Evolutionary conservation across 2,329 filamentous ascomycete genomes (phyloP).

Genomic region (Teratosphaeria epicoccoides): DNA sequence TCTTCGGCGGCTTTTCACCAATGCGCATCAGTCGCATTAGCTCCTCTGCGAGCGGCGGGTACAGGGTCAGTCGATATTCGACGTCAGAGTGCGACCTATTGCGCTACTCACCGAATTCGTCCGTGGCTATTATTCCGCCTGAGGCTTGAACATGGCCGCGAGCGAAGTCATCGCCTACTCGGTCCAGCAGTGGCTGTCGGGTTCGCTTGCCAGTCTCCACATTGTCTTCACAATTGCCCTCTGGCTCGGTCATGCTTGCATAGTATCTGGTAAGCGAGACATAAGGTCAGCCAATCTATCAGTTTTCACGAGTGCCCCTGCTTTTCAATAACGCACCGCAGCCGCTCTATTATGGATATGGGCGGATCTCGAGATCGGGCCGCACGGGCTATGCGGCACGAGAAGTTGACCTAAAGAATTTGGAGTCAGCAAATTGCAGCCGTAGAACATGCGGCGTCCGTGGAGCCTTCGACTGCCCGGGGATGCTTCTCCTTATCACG

Average conservation of each 20-base stretch:
- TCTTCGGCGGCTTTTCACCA: constrained; percentile 42
- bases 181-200: constrained; percentile 29
- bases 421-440: too few relatives aligned
- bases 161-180: constrained; percentile 54
- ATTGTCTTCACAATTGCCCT: constrained; percentile 8
- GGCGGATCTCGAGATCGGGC: constrained; percentile 44
- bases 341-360: constrained; percentile 52
- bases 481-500: too few relatives aligned
- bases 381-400: constrained; percentile 50
- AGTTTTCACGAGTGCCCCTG: not conserved
- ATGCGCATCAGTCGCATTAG: constrained; percentile 49
- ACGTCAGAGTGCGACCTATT: not conserved
- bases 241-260: constrained; percentile 32
- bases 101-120: constrained; percentile 42
- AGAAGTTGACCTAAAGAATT: constrained; percentile 50
- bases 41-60: constrained; percentile 35
- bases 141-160: constrained; percentile 58
- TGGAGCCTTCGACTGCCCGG: too few relatives aligned
- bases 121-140: constrained; percentile 50
- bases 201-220: constrained; percentile 4
- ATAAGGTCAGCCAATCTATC: not conserved
- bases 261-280: constrained; percentile 24
- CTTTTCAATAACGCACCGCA: constrained; percentile 26
- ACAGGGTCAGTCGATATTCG: not conserved
- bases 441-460: too few relatives aligned